Base-by-base conservation (phyloP, 192 early-diverging fungal species). In the Paraglomus brasilianum region DNA sequence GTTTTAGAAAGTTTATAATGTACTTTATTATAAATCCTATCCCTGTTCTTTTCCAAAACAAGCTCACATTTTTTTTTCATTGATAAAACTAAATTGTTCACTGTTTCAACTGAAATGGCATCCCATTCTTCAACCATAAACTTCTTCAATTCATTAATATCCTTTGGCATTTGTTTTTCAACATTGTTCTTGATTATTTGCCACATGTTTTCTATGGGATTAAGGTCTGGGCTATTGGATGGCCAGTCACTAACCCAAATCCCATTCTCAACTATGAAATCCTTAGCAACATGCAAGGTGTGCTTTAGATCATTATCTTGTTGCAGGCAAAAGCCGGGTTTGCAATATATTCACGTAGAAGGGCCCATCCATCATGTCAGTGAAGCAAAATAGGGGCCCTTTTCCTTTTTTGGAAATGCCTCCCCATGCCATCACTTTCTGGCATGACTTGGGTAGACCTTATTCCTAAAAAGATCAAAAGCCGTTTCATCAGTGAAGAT, bases 321-420 rank as follows among this genome's bases (percentile, higher is more conserved):
- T 30, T 30, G 30, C 30, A 30, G 30, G 30, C 30, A 30, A 30
- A 3, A 30, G 30, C 3, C 3, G 30, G 30, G 30, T 2, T 30
- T 30, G 30, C 30, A 30, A 30, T 30, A 30, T 30, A 30, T 30
- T 30, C 4, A 48, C 47, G 17, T 15, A 15, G 4, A 48, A 17
- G 4, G 47, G 11, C 4, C 47, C 47, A 4, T 48, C 47, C 47
- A 48, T 48, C 1, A 48, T 48, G 47, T 48, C 47, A 17, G 55
- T 5, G 40, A 57, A 22, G 40, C 24, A 24, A 57, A 57, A 57
- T 8, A 57, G 14, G 1, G 24, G 55, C 1, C 21, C 24, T 57
- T 57, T 57, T 17, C 55, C n/a, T 57, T 57, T 57, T 57, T 24
- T 24, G 24, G 55, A 57, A 30, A 57, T 57, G 4, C 55, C 55